These are phyloP conservation scores for Debaryomyces subglobosus DNA, from an alignment of 1,139 yeast genomes.

Conservation along the genomic window DNA sequence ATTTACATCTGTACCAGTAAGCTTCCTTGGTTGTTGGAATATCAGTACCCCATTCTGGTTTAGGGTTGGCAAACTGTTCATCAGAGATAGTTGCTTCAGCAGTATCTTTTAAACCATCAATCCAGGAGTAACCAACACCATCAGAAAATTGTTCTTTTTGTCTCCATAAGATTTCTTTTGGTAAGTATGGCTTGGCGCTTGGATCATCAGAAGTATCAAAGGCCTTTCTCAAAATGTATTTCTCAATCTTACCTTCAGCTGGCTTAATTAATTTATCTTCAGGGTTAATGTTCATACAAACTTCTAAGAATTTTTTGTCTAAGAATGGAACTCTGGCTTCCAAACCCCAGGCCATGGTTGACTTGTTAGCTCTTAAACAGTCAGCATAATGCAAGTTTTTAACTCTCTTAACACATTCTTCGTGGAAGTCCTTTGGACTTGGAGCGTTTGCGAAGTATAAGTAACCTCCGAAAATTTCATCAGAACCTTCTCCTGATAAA, in stretches of 20 bases:
- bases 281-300: slow-evolving; percentile 94
- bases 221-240: slow-evolving; percentile 94
- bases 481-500: slow-evolving; percentile 97
- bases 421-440: slow-evolving; percentile 85
- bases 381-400: slow-evolving; percentile 97
- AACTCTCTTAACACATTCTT: slow-evolving; percentile 92
- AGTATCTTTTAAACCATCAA: slow-evolving; percentile 93
- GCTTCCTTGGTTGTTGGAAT: slow-evolving; percentile 98
- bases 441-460: slow-evolving; percentile 98
- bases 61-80: slow-evolving; percentile 86
- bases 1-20: slow-evolving; percentile 96
- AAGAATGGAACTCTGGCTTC: slow-evolving; percentile 99
- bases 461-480: slow-evolving; percentile 98
- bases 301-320: slow-evolving; percentile 89
- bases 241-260: slow-evolving; percentile 77
- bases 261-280: slow-evolving; percentile 82
- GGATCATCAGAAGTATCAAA: slow-evolving; percentile 86
- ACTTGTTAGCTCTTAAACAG: slow-evolving; percentile 98
- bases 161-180: slow-evolving; percentile 96
- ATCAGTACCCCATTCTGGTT: slow-evolving; percentile 95
- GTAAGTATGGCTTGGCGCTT: slow-evolving; percentile 77
- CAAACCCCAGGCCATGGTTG: slow-evolving; percentile 99
- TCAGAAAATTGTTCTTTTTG: slow-evolving; percentile 99
- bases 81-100: slow-evolving; percentile 87
- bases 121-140: slow-evolving; percentile 99